Evolutionary conservation across 208 protist genomes (phyloP).

Genomic region (Blechomonas ayalai): DNA sequence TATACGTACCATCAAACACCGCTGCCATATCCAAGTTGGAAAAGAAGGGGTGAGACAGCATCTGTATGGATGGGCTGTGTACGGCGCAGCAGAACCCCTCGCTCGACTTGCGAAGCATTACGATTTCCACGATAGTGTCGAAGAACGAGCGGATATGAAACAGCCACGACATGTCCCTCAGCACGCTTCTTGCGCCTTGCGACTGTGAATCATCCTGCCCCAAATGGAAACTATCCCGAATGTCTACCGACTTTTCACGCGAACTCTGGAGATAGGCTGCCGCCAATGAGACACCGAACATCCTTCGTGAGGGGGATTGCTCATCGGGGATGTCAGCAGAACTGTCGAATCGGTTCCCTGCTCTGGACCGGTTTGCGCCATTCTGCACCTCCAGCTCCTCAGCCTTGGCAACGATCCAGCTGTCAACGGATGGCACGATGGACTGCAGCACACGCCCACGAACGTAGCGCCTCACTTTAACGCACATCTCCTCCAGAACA

Average conservation of each 20-base stretch:
- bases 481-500: constrained; percentile 3
- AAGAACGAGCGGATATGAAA: constrained; percentile 59
- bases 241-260: constrained; percentile 12
- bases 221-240: constrained; percentile 6
- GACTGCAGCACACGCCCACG: constrained; percentile 50
- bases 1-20: constrained; percentile 63
- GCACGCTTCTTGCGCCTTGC: constrained; percentile 20
- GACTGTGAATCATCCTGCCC: background rate
- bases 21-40: constrained; percentile 18
- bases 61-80: constrained; percentile 22
- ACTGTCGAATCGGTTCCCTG: too few species aligned
- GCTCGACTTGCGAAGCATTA: constrained; percentile 13
- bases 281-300: constrained; percentile 48
- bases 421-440: constrained; percentile 36
- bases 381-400: constrained; percentile 54
- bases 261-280: constrained; percentile 32
- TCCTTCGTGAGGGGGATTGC: too few species aligned
- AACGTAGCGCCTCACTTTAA: constrained; percentile 37
- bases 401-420: constrained; percentile 48
- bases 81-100: constrained; percentile 20
- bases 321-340: too few species aligned
- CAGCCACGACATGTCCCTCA: constrained; percentile 49
- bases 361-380: too few species aligned
- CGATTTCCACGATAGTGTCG: constrained; percentile 47
- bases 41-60: constrained; percentile 72